Evolutionary conservation across 106 monocot species (phyloP), one percentile per base, ranked within the genome.

Genomic region (Narthecium ossifragum): DNA sequence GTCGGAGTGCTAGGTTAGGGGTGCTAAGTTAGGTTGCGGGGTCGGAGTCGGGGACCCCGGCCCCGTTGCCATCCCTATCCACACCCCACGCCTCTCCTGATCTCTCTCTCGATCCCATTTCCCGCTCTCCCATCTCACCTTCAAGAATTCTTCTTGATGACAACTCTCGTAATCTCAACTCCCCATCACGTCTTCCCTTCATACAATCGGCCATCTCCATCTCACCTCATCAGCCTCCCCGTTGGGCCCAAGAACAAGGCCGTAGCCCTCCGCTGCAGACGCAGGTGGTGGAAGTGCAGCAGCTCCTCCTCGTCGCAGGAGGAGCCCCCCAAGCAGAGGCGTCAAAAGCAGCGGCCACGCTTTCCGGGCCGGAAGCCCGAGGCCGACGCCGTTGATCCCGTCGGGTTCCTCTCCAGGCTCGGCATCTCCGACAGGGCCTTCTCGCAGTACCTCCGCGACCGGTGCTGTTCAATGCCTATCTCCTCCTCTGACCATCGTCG

Each of bases 381-480:
- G 28, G 0, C 47, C 37, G 71, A 46, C 31, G 47, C 54, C 23
- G 63, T 86, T 24, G 77, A 86, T 46, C 86, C 78, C 7, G 78
- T 78, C 9, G 86, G 86, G 0, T 87, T 87, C 51, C 78, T 87
- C 27, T 39, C 68, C 6, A 78, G 70, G 69, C 21, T 57, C 34
- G 81, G 81, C 33, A 87, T 82, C 30, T 58, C 67, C 24, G 74
- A 87, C 60, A 64, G 71, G 48, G 69, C 78, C 51, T 87, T 87
- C 48, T 68, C 78, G 2, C 86, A 75, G 62, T 87, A 75, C 54
- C 72, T 87, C 31, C 74, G 86, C 0, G 86, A 87, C 7, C 59
- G 86, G 86, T 86, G 51, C 13, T 18, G n/a, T 13, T 4, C 6
- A 10, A 11, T 17, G 11, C 22, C 5, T 51, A 7, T 28, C 8